Evolutionary conservation across 495 filamentous ascomycete species (phyloP).

Genomic region (Xylaria flabelliformis): DNA sequence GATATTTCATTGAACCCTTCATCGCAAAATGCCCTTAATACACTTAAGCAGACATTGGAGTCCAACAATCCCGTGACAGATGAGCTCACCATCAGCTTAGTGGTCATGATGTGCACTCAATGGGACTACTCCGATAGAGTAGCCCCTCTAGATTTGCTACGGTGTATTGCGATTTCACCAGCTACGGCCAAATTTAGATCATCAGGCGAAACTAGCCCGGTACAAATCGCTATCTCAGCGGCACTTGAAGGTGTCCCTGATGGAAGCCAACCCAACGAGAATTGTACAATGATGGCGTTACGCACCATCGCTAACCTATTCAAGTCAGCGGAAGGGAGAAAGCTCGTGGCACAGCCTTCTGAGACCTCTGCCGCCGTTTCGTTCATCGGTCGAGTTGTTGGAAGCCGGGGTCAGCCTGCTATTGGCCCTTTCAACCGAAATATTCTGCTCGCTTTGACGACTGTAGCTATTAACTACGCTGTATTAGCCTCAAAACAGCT

Average conservation of each 20-base stretch:
- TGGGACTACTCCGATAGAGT: conserved; percentile 84
- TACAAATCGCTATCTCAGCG: conserved; percentile 62
- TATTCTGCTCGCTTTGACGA: conserved; percentile 78
- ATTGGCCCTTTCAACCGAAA: conserved; percentile 74
- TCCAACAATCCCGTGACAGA: conserved; percentile 44
- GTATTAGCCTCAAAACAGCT: conserved; percentile 57
- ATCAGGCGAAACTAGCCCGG: conserved; percentile 51
- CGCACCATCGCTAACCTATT: conserved; percentile 90
- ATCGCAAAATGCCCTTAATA: conserved; percentile 64
- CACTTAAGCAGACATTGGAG: conserved; percentile 65
- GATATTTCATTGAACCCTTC: conserved; percentile 74
- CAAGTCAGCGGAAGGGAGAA: conserved; percentile 71
- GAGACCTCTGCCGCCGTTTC: conserved; percentile 52
- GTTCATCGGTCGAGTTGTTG: conserved; percentile 50
- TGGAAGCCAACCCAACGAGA: conserved; percentile 54
- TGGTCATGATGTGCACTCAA: conserved; percentile 69
- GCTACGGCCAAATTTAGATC: conserved; percentile 59
- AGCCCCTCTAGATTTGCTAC: conserved; percentile 84
- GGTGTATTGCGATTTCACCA: conserved; percentile 74
- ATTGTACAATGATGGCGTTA: conserved; percentile 85
- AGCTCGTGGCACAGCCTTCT: conserved; percentile 64
- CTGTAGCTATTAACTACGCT: conserved; percentile 85
- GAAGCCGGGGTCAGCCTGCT: conserved; percentile 55
- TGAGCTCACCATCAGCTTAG: conserved; percentile 57
- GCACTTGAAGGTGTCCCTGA: conserved; percentile 45